Evolutionary conservation across 176 grass and related monocot species (phyloP).

Genomic region (Lolium rigidum): DNA sequence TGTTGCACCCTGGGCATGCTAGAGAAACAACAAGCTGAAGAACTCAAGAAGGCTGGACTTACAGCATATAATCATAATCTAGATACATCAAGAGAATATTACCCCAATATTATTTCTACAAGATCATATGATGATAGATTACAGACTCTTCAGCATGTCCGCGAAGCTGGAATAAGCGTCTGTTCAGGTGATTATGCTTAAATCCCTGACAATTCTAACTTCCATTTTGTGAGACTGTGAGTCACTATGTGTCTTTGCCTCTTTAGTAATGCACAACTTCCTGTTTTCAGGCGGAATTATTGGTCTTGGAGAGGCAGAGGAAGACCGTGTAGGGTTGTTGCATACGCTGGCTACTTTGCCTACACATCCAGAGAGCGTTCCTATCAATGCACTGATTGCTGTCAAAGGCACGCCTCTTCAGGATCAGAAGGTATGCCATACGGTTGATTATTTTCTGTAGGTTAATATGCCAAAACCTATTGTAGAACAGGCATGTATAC

Average conservation of each 20-base stretch:
- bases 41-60: constrained; percentile 96
- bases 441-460: neutral
- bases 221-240: neutral
- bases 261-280: constrained; percentile 5
- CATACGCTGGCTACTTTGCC: constrained; percentile 93
- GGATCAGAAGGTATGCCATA: constrained; percentile 82
- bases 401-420: constrained; percentile 97
- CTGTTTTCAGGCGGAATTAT: constrained; percentile 82
- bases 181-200: constrained; percentile 72
- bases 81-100: constrained; percentile 99
- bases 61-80: constrained; percentile 99
- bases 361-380: constrained; percentile 90
- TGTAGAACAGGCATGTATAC: neutral
- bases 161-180: constrained; percentile 91
- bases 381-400: constrained; percentile 93
- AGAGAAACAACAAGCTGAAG: constrained; percentile 95
- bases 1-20: constrained; percentile 99
- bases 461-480: neutral
- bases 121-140: constrained; percentile 97
- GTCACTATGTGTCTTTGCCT: neutral
- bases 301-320: constrained; percentile 90
- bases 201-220: constrained; percentile 19
- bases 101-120: constrained; percentile 96
- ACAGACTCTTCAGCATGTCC: constrained; percentile 84
- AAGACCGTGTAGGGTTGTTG: constrained; percentile 92